Percentiles rank a stretch among this genome's conserved stretches.
Conservation (phyloP, 306 rosid genomes). For the Corylus avellana region DNA sequence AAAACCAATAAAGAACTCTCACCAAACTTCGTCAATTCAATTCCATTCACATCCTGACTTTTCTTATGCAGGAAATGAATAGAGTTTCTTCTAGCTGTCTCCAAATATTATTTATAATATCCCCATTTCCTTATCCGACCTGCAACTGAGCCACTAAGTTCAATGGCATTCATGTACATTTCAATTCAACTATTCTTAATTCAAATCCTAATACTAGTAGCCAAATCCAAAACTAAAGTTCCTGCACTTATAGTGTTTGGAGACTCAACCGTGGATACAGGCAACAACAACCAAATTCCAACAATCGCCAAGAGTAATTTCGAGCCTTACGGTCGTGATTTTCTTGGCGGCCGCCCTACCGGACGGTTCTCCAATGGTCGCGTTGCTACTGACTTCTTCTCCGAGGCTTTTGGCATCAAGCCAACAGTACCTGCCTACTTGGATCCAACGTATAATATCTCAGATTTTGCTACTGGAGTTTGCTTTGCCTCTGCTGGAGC, state of each 20-base stretch:
- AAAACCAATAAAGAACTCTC: too few species aligned
- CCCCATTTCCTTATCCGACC: too few species aligned
- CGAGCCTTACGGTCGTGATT: conserved; percentile 64
- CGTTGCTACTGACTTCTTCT: conserved; percentile 52
- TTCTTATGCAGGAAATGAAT: too few species aligned
- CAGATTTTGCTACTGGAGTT: conserved; percentile 62
- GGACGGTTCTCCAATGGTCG: conserved; percentile 67
- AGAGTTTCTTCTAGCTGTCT: too few species aligned
- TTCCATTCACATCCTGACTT: too few species aligned
- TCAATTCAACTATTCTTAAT: conserved; percentile 16
- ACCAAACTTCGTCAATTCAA: too few species aligned
- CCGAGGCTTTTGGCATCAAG: conserved; percentile 57
- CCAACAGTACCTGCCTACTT: conserved; percentile 55
- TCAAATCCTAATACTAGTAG: conserved; percentile 15
- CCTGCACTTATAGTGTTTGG: conserved; percentile 62
- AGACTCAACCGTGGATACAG: conserved; percentile 71
- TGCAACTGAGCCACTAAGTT: too few species aligned
- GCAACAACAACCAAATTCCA: conserved; percentile 74
- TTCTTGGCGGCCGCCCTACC: conserved; percentile 44
- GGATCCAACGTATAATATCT: conserved; percentile 49
- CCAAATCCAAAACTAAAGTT: conserved; percentile 33
- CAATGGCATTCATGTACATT: conserved; percentile 32
- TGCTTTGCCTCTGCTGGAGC: conserved; percentile 77
- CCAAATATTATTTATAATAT: too few species aligned
- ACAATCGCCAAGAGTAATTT: conserved; percentile 61